Evolutionary conservation across 352 stramenopile genomes (phyloP).

Genomic region (Globisporangium carolinianum): DNA sequence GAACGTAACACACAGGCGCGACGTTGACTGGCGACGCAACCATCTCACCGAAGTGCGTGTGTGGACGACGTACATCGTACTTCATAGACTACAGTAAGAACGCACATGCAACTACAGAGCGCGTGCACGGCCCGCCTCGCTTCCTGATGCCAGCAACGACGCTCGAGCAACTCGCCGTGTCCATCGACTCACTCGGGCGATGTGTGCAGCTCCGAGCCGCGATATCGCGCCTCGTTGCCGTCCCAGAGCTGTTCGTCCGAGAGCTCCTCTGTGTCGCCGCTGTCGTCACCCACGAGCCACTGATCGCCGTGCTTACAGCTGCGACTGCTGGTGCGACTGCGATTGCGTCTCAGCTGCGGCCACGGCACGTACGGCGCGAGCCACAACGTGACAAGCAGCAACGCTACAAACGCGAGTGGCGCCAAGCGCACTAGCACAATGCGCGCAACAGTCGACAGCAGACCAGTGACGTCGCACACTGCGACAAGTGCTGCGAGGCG

Average conservation of each 20-base stretch:
- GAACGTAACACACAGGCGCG: too few species aligned
- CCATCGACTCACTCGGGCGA: too few species aligned
- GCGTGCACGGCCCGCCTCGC: too few species aligned
- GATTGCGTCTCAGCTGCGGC: conserved; percentile 1
- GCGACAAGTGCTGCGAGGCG: conserved; percentile 20
- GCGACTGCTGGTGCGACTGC: background rate
- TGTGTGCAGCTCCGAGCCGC: too few species aligned
- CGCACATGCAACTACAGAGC: too few species aligned
- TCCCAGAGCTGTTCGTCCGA: background rate
- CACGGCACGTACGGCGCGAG: conserved; percentile 37
- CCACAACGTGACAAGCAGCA: conserved; percentile 36
- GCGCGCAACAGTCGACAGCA: conserved; percentile 15
- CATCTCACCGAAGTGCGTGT: too few species aligned
- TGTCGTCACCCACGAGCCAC: conserved; percentile 4
- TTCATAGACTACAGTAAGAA: too few species aligned
- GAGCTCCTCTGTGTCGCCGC: conserved; percentile 4
- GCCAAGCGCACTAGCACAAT: conserved; percentile 20
- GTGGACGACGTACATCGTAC: too few species aligned
- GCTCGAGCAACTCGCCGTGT: too few species aligned
- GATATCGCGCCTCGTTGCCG: too few species aligned
- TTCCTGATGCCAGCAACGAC: too few species aligned
- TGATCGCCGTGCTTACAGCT: background rate
- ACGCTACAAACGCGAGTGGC: conserved; percentile 19
- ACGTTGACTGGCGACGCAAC: too few species aligned
- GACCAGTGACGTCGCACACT: conserved; percentile 17